Evolutionary conservation across 345 rosid species (phyloP), one percentile per base, ranked within the genome.

Genomic region (Microcos paniculata): DNA sequence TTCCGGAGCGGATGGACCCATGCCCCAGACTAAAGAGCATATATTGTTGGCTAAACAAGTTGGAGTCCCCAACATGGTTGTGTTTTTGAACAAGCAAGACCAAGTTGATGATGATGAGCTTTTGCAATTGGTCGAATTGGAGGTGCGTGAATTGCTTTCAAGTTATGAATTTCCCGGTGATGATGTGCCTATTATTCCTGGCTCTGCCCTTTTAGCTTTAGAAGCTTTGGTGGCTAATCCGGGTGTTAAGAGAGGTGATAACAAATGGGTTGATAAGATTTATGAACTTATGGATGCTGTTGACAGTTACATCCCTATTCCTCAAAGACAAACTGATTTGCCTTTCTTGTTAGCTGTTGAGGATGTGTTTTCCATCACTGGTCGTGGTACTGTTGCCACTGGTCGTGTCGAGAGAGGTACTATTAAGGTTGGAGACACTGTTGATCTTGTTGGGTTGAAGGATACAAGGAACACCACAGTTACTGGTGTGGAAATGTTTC

Each of bases 11-110:
- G 96, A 92, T 42, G 98, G 98, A 0, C 97, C 98, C 6, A 91
- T 92, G 98, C 98, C 95, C 1, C 98, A 94, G 89, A 94, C 97
- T 1, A 93, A 91, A 75, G 97, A 94, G 33, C 98, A 94, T 28
- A 88, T 95, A 49, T 84, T 95, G 78, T 81, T 95, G 51, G 98
- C 98, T 0, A 91, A 93, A 83, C 96, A 91, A 62, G 96, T 91
- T 6, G 98, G 99, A 62, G 99, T 95, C 6, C 99, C 97, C 0
- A 91, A 91, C 65, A 87, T 91, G 92, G 98, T 90, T 1, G 98
- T 93, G 15, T 95, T 95, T 77, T 78, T 93, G 81, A 90, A 95
- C 77, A 95, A 95, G 66, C 93, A 95, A 77, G 98, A 95, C 73
- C 99, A 93, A 59, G 97, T 93, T 11, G 98, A 91, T 24, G 99